Evolutionary conservation across 306 rosid species (phyloP), one percentile per base, ranked within the genome.

Genomic region (Echinosophora koreensis): DNA sequence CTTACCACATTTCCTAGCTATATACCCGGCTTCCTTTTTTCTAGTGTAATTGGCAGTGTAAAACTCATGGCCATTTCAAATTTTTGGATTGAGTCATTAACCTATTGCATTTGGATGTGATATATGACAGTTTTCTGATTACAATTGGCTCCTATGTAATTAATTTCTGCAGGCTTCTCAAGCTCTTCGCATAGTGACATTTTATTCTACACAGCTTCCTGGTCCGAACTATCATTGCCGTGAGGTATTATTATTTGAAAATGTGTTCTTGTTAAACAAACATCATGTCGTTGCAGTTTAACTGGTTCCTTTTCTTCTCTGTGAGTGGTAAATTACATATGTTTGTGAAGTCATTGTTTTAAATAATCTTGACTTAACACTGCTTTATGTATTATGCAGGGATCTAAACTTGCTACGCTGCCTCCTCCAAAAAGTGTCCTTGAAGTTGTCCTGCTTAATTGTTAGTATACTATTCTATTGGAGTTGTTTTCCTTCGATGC

Each of bases 201-300:
- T 96, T 86, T 96, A 96, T 88, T 83, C 97, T 2, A 96, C 99
- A n/a, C 99, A 92, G 79, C 99, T 96, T 87, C 99, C 99, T 7
- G 99, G 99, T 82, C 99, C 99, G 61, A 96, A 96, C 84, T 96
- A 96, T 79, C 99, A 96, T 77, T 96, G 99, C 66, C 97, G 96
- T 8, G 97, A 86, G 99, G 99, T 96, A 89, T 79, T 32, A 5
- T 77, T 62, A n/a, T 57, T 65, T 52, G 66, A 46, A 28, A 77
- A 72, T 27, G 27, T 18, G 4, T 55, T 27, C 32, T 16, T 64
- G 3, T 49, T 47, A 61, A 44, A 18, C 64, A 35, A 66, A 52
- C 56, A 34, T 15, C 37, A 6, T 77, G 61, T 77, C 14, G 46
- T 50, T 56, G 22, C 42, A 41, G 63, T 67, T 61, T n/a, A 15